These are phyloP conservation scores for Penicillium manginii DNA, from an alignment of 495 filamentous ascomycete genomes.

Conservation along the genomic window DNA sequence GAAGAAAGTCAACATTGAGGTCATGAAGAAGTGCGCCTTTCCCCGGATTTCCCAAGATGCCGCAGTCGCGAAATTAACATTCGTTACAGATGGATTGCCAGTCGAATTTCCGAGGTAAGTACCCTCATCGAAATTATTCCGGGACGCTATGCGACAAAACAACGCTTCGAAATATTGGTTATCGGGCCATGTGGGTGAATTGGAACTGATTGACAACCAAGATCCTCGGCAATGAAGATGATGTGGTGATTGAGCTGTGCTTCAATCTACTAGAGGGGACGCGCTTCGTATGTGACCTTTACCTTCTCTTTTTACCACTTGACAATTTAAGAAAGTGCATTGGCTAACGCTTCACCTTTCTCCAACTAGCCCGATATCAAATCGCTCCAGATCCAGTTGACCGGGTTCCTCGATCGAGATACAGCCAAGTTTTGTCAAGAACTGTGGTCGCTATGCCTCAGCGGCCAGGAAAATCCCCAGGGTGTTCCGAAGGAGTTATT, in stretches of 20 bases:
- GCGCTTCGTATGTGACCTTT: constrained; percentile 66
- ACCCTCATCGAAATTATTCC: neutral
- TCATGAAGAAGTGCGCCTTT: constrained; percentile 84
- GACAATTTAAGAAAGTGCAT: neutral
- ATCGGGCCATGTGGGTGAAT: neutral
- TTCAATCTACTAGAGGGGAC: constrained; percentile 84
- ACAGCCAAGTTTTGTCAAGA: constrained; percentile 91
- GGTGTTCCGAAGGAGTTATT: constrained; percentile 93
- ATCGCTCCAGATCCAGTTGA: constrained; percentile 88
- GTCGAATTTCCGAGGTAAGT: constrained; percentile 67
- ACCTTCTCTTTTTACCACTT: constrained; percentile 1
- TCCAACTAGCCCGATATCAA: constrained; percentile 87
- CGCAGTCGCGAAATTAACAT: constrained; percentile 7
- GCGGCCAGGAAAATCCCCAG: constrained; percentile 83
- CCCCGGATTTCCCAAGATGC: constrained; percentile 14
- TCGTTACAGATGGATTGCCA: constrained; percentile 80
- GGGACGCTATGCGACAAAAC: neutral
- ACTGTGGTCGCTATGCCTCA: constrained; percentile 87
- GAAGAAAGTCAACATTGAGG: constrained; percentile 92
- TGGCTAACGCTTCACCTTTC: constrained; percentile 16
- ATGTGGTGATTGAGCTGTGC: constrained; percentile 91
- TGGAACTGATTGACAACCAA: neutral
- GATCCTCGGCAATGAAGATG: constrained; percentile 88
- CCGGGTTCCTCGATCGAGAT: constrained; percentile 93
- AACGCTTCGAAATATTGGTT: neutral